A percentile compares a stretch with the other conserved stretches of the same genome.
Evolutionary conservation across 805 yeast genomes (phyloP).

Genomic region (Jamesozyma hellenica): DNA sequence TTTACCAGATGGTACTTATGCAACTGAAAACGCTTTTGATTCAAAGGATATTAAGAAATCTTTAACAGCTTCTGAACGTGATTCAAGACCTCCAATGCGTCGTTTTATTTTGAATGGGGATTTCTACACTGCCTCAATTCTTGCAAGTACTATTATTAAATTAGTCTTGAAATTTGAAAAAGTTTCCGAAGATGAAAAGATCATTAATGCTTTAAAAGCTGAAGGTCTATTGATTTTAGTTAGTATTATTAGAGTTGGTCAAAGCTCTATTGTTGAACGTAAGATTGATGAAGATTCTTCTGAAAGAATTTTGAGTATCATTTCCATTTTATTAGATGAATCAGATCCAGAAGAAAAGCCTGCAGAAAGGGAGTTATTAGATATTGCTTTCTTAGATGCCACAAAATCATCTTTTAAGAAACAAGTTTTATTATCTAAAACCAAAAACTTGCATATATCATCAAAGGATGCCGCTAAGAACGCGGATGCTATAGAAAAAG

Average conservation of each 20-base stretch:
- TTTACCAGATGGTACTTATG: constrained; percentile 98
- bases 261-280: constrained; percentile 55
- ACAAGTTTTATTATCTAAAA: constrained; percentile 54
- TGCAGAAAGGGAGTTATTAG: constrained; percentile 34
- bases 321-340: constrained; percentile 57
- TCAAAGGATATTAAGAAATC: constrained; percentile 86
- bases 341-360: constrained; percentile 40
- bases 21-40: constrained; percentile 79
- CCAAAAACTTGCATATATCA: constrained; percentile 44
- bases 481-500: constrained; percentile 71
- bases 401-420: constrained; percentile 75
- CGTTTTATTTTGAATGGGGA: constrained; percentile 77
- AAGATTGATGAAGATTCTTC: constrained; percentile 91
- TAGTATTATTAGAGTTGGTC: constrained; percentile 81
- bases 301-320: constrained; percentile 86
- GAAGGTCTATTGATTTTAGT: constrained; percentile 92
- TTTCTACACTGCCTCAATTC: constrained; percentile 79
- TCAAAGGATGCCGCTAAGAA: constrained; percentile 49
- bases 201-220: constrained; percentile 77
- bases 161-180: constrained; percentile 67
- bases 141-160: constrained; percentile 82
- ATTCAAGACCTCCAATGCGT: constrained; percentile 66
- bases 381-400: constrained; percentile 72
- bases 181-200: constrained; percentile 41
- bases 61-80: constrained; percentile 40